Evolutionary conservation across 352 stramenopile species (phyloP), one percentile per base, ranked within the genome.

Genomic region (Globisporangium carolinianum): DNA sequence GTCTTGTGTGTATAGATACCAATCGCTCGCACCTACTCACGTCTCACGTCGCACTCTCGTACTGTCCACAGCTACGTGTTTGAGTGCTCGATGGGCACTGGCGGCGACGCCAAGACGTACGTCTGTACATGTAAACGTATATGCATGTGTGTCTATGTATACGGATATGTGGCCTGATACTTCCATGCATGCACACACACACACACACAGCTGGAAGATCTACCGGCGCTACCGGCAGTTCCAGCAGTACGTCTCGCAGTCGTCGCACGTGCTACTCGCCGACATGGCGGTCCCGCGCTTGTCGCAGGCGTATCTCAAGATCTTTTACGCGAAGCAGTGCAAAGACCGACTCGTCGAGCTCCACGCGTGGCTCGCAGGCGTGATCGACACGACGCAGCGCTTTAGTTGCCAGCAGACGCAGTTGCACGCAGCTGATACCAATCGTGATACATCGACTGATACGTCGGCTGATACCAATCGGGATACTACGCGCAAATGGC

Each of bases 181-280:
- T 24, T 24, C n/a, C n/a, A n/a, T n/a, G n/a, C n/a, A n/a, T n/a
- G n/a, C n/a, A 24, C 2, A 24, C 2, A 24, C 24, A 2, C 2
- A 24, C 24, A 24, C 24, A 24, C 63, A 59, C 48, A 79, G 69
- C 41, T 94, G 83, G 83, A 90, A 90, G 59, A 85, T 94, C 57
- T 91, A 91, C 49, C 77, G 82, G 7, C 82, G 84, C n/a, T 94
- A 94, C 61, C 69, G 84, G 38, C 81, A 94, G 18, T 94, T 94
- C 68, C 75, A 94, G 54, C 69, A 76, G 53, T 91, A 90, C 56
- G 72, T 88, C 12, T 58, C 72, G n/a, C 72, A 82, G 47, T 86
- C 80, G 6, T 77, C 67, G 24, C 24, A 24, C 3, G 76, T 87
- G 53, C 47, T 89, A 18, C 53, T 87, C 36, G 68, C 71, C 38